Conservation (phyloP, 257 asterid species). For the Fraxinus anomala region DNA sequence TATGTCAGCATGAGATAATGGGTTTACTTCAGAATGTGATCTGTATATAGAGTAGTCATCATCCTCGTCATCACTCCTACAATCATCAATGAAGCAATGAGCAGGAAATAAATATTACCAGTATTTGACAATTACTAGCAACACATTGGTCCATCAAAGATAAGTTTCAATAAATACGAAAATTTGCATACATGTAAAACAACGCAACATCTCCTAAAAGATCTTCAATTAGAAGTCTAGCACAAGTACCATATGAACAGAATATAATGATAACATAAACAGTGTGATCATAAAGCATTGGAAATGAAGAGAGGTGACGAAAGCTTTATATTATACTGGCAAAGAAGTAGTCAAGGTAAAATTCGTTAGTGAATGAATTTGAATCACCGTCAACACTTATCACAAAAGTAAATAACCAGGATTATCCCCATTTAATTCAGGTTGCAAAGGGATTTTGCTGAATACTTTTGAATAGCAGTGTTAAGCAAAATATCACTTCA, state of each 20-base stretch:
- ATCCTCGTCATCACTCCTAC: slow-evolving; percentile 76
- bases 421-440: slow-evolving; percentile 11
- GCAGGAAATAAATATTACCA: slow-evolving; percentile 24
- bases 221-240: slow-evolving; percentile 1
- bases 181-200: background rate
- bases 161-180: background rate
- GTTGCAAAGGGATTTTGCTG: background rate
- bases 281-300: slow-evolving; percentile 15
- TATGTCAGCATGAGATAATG: slow-evolving; percentile 33
- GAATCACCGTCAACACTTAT: background rate
- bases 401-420: slow-evolving; percentile 7
- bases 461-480: background rate
- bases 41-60: slow-evolving; percentile 50
- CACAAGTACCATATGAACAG: slow-evolving; percentile 8
- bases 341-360: background rate
- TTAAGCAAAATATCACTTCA: slow-evolving; percentile 21
- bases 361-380: background rate
- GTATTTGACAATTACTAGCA: slow-evolving; percentile 15
- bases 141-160: slow-evolving; percentile 12
- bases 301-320: background rate
- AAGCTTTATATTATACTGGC: background rate
- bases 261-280: background rate
- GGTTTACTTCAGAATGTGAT: slow-evolving; percentile 45
- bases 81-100: slow-evolving; percentile 28
- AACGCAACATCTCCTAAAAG: slow-evolving; percentile 7